These are phyloP conservation scores for Botryotinia convoluta DNA, from an alignment of 2,329 filamentous ascomycete genomes.

Conservation along the genomic window DNA sequence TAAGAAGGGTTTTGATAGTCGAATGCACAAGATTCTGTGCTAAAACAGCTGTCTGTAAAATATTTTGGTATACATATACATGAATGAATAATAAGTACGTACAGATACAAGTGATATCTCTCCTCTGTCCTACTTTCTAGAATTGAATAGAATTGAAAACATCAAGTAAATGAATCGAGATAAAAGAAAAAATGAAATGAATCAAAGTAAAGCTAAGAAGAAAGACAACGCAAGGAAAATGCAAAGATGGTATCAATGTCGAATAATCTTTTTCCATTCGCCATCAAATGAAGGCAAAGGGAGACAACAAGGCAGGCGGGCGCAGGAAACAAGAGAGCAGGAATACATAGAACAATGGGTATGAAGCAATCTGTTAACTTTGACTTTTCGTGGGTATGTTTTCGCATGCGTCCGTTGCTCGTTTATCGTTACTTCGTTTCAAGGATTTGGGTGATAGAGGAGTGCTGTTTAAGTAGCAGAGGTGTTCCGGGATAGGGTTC, in stretches of 20 bases:
- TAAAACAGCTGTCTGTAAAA: neutral
- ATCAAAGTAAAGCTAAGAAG: neutral
- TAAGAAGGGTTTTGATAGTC: neutral
- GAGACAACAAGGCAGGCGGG: constrained; percentile 12
- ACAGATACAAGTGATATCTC: constrained; percentile 7
- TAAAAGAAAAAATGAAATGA: neutral
- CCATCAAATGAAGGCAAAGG: neutral
- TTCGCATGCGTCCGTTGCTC: constrained; percentile 21
- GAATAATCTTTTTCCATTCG: constrained; percentile 1
- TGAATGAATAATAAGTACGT: constrained; percentile 1
- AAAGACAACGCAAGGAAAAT: constrained; percentile 10
- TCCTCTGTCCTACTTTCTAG: neutral
- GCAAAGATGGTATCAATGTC: constrained; percentile 17
- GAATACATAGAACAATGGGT: constrained; percentile 14
- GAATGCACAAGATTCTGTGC: neutral
- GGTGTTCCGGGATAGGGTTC: neutral
- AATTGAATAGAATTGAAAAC: neutral
- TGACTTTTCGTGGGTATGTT: constrained; percentile 16
- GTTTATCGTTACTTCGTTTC: constrained; percentile 21
- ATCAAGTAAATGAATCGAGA: neutral
- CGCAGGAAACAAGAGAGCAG: constrained; percentile 14
- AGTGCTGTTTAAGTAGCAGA: neutral
- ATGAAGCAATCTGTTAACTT: constrained; percentile 20
- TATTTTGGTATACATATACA: constrained; percentile 13
- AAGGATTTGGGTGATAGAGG: constrained; percentile 6